A percentile compares a stretch with the other conserved stretches of the same genome.
Evolutionary conservation across 2,329 filamentous ascomycete species (phyloP).

Genomic region (Beauveria sp.): DNA sequence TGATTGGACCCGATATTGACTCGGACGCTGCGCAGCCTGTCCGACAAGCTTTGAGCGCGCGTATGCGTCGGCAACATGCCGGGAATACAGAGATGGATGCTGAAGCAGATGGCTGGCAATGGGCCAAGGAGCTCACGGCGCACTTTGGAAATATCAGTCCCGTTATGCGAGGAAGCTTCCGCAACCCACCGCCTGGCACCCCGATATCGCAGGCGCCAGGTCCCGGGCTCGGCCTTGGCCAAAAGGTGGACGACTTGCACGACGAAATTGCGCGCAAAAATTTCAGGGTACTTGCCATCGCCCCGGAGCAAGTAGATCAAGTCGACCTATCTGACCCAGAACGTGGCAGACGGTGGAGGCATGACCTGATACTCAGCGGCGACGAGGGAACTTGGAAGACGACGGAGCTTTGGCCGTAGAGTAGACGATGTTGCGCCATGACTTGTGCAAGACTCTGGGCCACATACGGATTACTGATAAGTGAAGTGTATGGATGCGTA

Average conservation of each 20-base stretch:
- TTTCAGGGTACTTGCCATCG: constrained; percentile 77
- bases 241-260: constrained; percentile 62
- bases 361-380: constrained; percentile 46
- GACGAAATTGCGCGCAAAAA: constrained; percentile 65
- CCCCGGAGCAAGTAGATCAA: constrained; percentile 69
- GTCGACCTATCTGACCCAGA: constrained; percentile 63
- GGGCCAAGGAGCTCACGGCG: constrained; percentile 69
- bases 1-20: constrained; percentile 65
- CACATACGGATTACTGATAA: neutral
- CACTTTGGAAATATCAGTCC: constrained; percentile 89
- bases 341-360: constrained; percentile 57
- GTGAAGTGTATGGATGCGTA: neutral
- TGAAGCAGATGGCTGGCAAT: constrained; percentile 55
- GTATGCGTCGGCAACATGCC: constrained; percentile 46
- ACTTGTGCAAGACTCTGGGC: neutral
- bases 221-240: constrained; percentile 40
- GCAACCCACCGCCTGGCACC: constrained; percentile 61
- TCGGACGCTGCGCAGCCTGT: constrained; percentile 35
- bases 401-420: constrained; percentile 61
- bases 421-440: neutral
- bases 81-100: constrained; percentile 4
- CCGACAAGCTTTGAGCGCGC: constrained; percentile 49
- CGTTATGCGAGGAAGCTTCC: constrained; percentile 68
- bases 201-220: constrained; percentile 45
- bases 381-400: constrained; percentile 53